Evolutionary conservation across 306 rosid genomes (phyloP).

Genomic region (Clitoria ternatea): DNA sequence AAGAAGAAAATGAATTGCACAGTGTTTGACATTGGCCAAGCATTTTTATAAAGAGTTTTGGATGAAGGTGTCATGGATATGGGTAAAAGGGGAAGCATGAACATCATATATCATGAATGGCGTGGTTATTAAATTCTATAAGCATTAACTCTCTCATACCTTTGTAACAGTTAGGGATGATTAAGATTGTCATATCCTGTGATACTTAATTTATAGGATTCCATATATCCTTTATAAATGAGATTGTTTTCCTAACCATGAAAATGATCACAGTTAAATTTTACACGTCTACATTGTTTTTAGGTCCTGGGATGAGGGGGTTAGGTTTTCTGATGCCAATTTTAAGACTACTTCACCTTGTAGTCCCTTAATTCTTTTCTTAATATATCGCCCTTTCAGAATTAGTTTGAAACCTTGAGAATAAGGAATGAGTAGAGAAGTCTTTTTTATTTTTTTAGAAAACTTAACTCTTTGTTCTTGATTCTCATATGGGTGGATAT

Average conservation of each 20-base stretch:
- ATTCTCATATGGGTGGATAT: no score
- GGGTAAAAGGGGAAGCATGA: not conserved
- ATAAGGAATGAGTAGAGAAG: no score
- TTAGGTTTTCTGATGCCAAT: no score
- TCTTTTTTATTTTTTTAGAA: no score
- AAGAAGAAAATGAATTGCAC: not conserved
- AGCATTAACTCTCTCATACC: not conserved
- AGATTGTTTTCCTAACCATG: not conserved
- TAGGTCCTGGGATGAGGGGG: no score
- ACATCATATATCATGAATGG: not conserved
- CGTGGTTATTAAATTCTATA: not conserved
- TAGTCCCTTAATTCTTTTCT: no score
- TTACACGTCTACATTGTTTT: no score
- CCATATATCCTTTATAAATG: not conserved
- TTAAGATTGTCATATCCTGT: not conserved
- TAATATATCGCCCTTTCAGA: no score
- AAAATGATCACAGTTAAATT: not conserved
- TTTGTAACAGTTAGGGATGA: not conserved
- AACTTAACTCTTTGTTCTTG: no score
- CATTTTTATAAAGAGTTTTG: not conserved
- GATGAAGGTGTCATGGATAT: not conserved
- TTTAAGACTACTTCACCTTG: no score
- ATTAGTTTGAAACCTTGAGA: no score
- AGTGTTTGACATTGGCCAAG: not conserved
- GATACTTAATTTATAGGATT: not conserved